Evolutionary conservation across 257 asterid species (phyloP).

Genomic region (Salvia hispanica): DNA sequence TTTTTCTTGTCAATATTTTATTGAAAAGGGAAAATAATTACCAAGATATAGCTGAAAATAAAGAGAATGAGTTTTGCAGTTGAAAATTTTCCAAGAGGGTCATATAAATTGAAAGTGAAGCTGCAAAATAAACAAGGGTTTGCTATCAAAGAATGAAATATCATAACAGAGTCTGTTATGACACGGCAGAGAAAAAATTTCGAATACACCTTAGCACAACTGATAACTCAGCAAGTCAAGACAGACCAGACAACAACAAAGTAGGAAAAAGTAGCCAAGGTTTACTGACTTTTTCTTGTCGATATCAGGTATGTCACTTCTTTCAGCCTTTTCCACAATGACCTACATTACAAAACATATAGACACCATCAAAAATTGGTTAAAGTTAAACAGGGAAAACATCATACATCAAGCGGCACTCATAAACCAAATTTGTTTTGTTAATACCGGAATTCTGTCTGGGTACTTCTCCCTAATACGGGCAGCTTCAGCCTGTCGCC

Average conservation of each 20-base stretch:
- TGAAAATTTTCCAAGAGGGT: slow-evolving; percentile 2
- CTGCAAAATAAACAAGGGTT: neutral
- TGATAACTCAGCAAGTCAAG: too few species aligned
- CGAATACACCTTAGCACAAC: neutral
- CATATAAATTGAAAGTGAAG: neutral
- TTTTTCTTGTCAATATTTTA: too few species aligned
- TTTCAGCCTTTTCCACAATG: slow-evolving; percentile 89
- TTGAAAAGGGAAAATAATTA: too few species aligned
- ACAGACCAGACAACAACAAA: neutral
- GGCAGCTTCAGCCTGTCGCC: slow-evolving; percentile 94
- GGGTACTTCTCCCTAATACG: slow-evolving; percentile 98
- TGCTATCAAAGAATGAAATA: neutral
- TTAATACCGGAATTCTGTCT: slow-evolving; percentile 86
- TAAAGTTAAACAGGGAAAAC: neutral
- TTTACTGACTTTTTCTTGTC: slow-evolving; percentile 87
- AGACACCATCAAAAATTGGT: neutral
- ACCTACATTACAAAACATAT: slow-evolving; percentile 51
- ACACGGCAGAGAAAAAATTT: neutral
- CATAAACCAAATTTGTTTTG: neutral
- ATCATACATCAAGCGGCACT: neutral
- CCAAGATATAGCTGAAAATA: neutral
- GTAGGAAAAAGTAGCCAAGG: slow-evolving; percentile 4
- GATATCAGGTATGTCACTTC: slow-evolving; percentile 90
- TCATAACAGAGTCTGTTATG: neutral
- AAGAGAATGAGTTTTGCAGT: neutral